Base-by-base conservation (phyloP, 805 yeast species). In the Candida namnaoensis region DNA sequence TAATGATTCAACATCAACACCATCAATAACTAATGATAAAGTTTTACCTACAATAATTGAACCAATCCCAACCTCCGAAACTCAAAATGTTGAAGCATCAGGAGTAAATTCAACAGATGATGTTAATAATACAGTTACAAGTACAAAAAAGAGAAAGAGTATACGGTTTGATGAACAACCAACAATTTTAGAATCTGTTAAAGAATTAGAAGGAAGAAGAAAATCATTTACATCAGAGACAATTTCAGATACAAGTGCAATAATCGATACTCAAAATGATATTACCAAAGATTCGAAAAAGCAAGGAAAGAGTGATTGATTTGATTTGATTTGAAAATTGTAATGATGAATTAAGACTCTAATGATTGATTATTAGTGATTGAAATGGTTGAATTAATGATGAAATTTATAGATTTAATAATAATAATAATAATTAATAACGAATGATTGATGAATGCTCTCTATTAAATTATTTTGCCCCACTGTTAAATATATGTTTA, bases 131-230 rank as follows among this genome's bases (percentile, higher is more conserved):
- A 19, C 19, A 19, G 19, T 19, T 19, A 19, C 19, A 19, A 41
- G 48, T 2, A 46, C 55, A 30, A 55, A 49, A 44, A 62, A 64
- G 54, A 58, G 71, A 44, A 69, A 68, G 51, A 65, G 68, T 41
- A 59, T 72, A 42, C 54, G 76, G 37, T 72, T 72, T 48, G 72
- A 70, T 15, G 68, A 65, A n/a, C 64, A 61, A 34, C 60, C 62
- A 32, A 52, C 49, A 5, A 47, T 53, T 4, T 30, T 54, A 19
- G 55, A 56, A 15, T 46, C 51, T 5, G 57, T 51, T 3, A 51
- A 46, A 38, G 48, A 47, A 7, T 13, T 50, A 32, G 51, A 48
- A 32, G 28, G 36, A 24, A 48, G 47, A 37, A 37, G 35, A n/a
- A 32, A 41, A 25, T 36, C 46, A n/a, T 43, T 47, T 7, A 40